These are phyloP conservation scores for Thozetella sp. DNA, from an alignment of 495 filamentous ascomycete species.

Conservation along the genomic window DNA sequence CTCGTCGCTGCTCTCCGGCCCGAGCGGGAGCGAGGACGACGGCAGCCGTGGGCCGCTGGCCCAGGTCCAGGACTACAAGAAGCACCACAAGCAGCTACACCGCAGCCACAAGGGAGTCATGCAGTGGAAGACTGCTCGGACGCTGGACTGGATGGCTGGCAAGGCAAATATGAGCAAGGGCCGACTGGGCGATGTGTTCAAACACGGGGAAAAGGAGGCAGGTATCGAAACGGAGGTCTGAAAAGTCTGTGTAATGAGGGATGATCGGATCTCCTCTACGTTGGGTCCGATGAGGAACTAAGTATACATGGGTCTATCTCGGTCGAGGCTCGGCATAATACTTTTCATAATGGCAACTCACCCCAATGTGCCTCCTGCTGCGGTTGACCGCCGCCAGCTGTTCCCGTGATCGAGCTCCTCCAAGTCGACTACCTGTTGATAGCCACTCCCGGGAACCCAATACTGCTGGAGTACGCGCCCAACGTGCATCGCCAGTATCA, in stretches of 20 bases:
- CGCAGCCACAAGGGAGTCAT: conserved; percentile 66
- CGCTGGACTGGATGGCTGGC: conserved; percentile 60
- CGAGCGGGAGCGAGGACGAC: conserved; percentile 30
- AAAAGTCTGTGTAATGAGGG: too few species aligned
- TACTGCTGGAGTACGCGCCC: too few species aligned
- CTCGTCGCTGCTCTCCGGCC: conserved; percentile 12
- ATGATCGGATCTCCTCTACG: too few species aligned
- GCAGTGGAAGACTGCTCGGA: conserved; percentile 69
- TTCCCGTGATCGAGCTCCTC: too few species aligned
- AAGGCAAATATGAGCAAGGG: conserved; percentile 55
- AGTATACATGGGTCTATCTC: too few species aligned
- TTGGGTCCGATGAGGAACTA: background rate
- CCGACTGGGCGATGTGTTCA: conserved; percentile 52
- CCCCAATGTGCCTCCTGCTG: too few species aligned
- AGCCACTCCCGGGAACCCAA: too few species aligned
- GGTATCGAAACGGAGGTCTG: conserved; percentile 65
- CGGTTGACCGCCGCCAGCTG: too few species aligned
- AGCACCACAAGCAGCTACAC: conserved; percentile 60
- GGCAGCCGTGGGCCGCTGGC: conserved; percentile 38
- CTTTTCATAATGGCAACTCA: too few species aligned
- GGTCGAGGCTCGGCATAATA: too few species aligned
- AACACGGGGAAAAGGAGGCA: conserved; percentile 57
- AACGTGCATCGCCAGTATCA: too few species aligned
- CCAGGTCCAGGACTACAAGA: conserved; percentile 52
- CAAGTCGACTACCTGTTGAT: too few species aligned